Percentiles rank a stretch among this genome's conserved stretches.
Conservation (phyloP, 2,329 filamentous ascomycete species). For the Cytospora schulzeri region DNA sequence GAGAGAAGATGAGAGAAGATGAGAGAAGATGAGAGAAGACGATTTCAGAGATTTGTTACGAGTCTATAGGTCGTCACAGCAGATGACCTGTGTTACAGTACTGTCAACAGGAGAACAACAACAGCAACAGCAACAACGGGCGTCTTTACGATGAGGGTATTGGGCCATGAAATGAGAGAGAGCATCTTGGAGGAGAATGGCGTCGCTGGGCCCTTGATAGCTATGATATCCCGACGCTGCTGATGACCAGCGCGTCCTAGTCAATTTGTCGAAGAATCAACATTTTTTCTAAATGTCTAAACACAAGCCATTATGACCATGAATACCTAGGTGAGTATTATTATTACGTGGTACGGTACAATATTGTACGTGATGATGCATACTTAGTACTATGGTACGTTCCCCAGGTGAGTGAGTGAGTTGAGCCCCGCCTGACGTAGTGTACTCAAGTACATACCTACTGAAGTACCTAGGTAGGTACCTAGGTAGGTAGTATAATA, state of each 20-base stretch:
- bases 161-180: not conserved
- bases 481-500: not conserved
- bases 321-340: no score
- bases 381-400: no score
- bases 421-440: not conserved
- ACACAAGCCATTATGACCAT: not conserved
- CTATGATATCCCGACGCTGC: constrained; percentile 26
- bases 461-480: no score
- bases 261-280: constrained; percentile 15
- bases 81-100: not conserved
- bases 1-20: not conserved
- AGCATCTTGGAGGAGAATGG: constrained; percentile 13
- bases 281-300: constrained; percentile 3
- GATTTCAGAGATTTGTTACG: not conserved
- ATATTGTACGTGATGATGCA: not conserved
- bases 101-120: not conserved
- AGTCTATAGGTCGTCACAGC: not conserved
- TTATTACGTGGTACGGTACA: not conserved
- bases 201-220: constrained; percentile 15
- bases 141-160: not conserved
- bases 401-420: no score
- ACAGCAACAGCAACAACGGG: not conserved
- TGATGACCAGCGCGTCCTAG: constrained; percentile 23
- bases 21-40: not conserved
- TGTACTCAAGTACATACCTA: not conserved